Percentiles rank a stretch among this genome's conserved stretches.
Conservation (phyloP, 2,329 filamentous ascomycete genomes). For the Sporothrix curviconia region DNA sequence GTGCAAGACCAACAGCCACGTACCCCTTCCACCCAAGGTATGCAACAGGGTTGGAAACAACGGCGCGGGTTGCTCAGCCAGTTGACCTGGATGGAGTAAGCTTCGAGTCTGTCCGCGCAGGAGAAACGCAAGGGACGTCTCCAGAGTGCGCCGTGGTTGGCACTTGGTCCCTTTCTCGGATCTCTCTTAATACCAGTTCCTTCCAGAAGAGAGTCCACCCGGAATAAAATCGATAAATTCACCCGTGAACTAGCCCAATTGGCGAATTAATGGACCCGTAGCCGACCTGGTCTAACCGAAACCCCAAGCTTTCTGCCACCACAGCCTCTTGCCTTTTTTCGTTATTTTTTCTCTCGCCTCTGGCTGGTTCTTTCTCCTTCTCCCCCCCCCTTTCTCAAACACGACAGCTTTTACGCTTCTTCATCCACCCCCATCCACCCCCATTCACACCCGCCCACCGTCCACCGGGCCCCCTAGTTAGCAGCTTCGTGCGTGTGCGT, state of each 20-base stretch:
- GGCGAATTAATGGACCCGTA: neutral
- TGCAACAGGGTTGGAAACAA: too few relatives aligned
- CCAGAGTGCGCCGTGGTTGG: neutral
- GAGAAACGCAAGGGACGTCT: too few relatives aligned
- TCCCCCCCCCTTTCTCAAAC: slow-evolving; percentile 16
- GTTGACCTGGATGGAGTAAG: too few relatives aligned
- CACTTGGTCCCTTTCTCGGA: slow-evolving; percentile 5
- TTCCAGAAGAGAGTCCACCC: neutral
- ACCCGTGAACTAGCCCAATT: slow-evolving; percentile 1
- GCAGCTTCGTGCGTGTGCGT: slow-evolving; percentile 1
- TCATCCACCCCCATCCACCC: slow-evolving; percentile 9
- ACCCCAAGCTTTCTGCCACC: slow-evolving; percentile 9
- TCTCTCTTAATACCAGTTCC: slow-evolving; percentile 1
- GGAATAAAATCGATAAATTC: slow-evolving; percentile 11
- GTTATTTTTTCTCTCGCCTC: neutral
- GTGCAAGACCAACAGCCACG: too few relatives aligned
- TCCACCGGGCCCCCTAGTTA: slow-evolving; percentile 10
- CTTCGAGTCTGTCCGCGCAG: too few relatives aligned
- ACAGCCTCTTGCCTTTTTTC: slow-evolving; percentile 13
- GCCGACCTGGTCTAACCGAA: slow-evolving; percentile 13
- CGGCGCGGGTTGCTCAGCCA: too few relatives aligned
- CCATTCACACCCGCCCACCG: slow-evolving; percentile 7
- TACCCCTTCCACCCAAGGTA: too few relatives aligned
- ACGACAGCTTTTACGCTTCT: slow-evolving; percentile 16
- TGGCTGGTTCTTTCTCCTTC: neutral